Evolutionary conservation across 1,139 yeast genomes (phyloP).

Genomic region (Sugiyamaella castrensis): DNA sequence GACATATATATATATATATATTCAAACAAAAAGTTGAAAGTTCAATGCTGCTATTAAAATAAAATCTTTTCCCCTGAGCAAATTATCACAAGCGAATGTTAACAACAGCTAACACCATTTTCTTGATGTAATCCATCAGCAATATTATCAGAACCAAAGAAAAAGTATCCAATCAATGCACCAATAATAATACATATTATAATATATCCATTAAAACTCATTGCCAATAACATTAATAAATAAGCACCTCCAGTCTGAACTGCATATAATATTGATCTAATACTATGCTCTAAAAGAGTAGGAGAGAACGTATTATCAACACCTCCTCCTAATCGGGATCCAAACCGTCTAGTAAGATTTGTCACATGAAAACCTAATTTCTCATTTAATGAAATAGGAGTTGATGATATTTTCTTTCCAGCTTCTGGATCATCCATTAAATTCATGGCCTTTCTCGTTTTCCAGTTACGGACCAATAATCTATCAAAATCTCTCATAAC

Average conservation of each 20-base stretch:
- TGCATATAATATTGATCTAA: conserved; percentile 50
- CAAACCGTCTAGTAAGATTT: background rate
- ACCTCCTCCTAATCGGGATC: conserved; percentile 2
- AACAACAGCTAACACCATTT: conserved; percentile 22
- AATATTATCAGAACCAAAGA: conserved; percentile 32
- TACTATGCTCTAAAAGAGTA: conserved; percentile 47
- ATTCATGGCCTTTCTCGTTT: conserved; percentile 5
- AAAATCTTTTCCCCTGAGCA: background rate
- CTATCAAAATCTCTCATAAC: conserved; percentile 55
- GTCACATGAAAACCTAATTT: conserved; percentile 1
- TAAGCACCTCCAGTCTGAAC: conserved; percentile 63
- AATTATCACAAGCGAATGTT: background rate
- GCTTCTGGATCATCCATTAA: conserved; percentile 1
- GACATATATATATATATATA: no score
- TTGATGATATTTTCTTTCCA: background rate
- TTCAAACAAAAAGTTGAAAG: no score
- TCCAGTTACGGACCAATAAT: conserved; percentile 37
- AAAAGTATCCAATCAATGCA: conserved; percentile 55
- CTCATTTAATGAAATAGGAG: background rate
- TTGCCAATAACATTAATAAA: conserved; percentile 64
- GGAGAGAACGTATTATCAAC: conserved; percentile 33
- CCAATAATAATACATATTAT: conserved; percentile 62
- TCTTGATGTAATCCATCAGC: conserved; percentile 18
- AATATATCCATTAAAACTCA: conserved; percentile 71
- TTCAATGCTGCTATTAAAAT: no score